Evolutionary conservation across 2,329 filamentous ascomycete species (phyloP).

Genomic region (Cladosporium sp.): DNA sequence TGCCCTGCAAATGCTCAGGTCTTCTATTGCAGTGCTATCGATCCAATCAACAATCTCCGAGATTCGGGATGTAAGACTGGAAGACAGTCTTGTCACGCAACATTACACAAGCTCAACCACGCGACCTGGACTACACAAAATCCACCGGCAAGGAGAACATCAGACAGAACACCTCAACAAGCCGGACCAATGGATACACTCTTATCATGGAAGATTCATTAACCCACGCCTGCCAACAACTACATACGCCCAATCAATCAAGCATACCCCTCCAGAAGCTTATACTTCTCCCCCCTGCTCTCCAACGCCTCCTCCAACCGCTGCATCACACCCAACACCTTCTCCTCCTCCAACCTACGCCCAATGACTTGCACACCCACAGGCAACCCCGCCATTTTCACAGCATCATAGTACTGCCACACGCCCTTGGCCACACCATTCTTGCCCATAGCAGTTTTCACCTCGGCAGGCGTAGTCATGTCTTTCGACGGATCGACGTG

Average conservation of each 20-base stretch:
- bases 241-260: neutral
- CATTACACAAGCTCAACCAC: no score
- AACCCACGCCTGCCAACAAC: neutral
- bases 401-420: constrained; percentile 81
- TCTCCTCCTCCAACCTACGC: constrained; percentile 79
- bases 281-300: constrained; percentile 50
- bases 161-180: no score
- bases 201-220: neutral
- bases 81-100: no score
- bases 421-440: constrained; percentile 81
- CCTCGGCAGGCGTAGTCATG: constrained; percentile 62
- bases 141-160: no score
- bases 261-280: constrained; percentile 44
- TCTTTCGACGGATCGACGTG: constrained; percentile 74
- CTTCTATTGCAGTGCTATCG: no score
- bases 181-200: neutral
- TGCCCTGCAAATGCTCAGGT: no score
- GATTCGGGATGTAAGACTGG: no score
- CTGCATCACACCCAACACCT: constrained; percentile 79
- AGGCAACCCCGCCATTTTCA: constrained; percentile 81
- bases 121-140: no score
- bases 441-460: constrained; percentile 55
- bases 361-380: constrained; percentile 85
- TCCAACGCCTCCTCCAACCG: constrained; percentile 73
- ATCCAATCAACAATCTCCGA: no score